Base-by-base conservation (phyloP, 1,284 basidiomycete genomes). In the Boletus austroedulis region DNA sequence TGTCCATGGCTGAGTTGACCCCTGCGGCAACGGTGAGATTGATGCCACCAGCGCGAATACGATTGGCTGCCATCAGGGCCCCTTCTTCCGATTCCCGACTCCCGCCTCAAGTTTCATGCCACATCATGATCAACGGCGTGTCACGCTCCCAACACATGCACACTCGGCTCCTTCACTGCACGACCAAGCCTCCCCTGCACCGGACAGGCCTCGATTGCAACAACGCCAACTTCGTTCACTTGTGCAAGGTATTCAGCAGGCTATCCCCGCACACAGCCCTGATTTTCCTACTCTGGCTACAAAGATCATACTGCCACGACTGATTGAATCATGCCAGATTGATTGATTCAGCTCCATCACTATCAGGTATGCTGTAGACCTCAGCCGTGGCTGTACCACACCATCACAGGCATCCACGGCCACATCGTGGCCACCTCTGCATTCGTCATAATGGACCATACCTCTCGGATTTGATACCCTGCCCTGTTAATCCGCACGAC, bases 281-380 rank as follows among this genome's bases (percentile, higher is more conserved):
- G 23, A 41, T 44, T 32, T 52, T 24, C 44, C 26, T 40, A 2
- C 38, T 46, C 15, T 58, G 53, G 53, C 53, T 51, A 45, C 55
- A 54, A 38, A 44, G 21, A 36, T 48, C 56, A 26, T 41, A 34
- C 44, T 41, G 8, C 47, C 55, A 29, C 41, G 44, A 36, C 28
- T 65, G 63, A 64, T 64, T 53, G 54, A 41, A 67, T 64, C 63
- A 65, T 7, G 23, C 36, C 46, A 19, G 56, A 52, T 29, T 62
- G 64, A 67, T 67, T 32, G n/a, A n/a, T n/a, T n/a, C 41, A 31
- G 45, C 43, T 7, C 28, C 55, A 65, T 49, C 49, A 48, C 17
- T 38, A 52, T 64, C 34, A 56, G 45, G 32, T 49, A 53, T 48
- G 43, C 50, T 62, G 36, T 55, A 46, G 43, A 44, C 44, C 44